These are phyloP conservation scores for Pisolithus albus DNA, from an alignment of 768 basidiomycete genomes.

Conservation along the genomic window DNA sequence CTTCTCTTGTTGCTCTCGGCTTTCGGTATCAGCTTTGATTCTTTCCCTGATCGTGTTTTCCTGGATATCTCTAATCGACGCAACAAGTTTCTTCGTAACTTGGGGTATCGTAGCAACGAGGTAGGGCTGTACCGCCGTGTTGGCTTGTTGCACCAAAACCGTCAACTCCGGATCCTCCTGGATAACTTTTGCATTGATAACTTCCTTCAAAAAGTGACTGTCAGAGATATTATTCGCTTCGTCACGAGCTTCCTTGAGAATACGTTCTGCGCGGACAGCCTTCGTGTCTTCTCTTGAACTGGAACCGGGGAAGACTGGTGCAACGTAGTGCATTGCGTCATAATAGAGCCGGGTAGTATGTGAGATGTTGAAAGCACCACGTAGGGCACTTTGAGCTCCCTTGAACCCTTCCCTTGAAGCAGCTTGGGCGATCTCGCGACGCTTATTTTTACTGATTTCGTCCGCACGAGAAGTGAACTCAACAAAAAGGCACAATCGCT, in stretches of 20 bases:
- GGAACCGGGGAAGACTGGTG: background rate
- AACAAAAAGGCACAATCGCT: slow-evolving; percentile 9
- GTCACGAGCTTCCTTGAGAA: slow-evolving; percentile 1
- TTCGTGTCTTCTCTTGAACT: background rate
- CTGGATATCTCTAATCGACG: slow-evolving; percentile 7
- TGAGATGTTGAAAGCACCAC: background rate
- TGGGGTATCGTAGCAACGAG: background rate
- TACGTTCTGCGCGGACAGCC: background rate
- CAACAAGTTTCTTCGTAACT: slow-evolving; percentile 7
- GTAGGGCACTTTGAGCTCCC: background rate
- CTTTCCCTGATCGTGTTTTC: background rate
- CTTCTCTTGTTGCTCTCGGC: slow-evolving; percentile 6
- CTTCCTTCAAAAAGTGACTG: slow-evolving; percentile 8
- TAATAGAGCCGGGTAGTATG: no score
- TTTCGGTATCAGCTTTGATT: slow-evolving; percentile 1
- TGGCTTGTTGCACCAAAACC: background rate
- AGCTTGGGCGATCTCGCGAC: background rate
- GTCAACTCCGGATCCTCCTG: background rate
- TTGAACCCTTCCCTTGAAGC: slow-evolving; percentile 1
- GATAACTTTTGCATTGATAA: slow-evolving; percentile 5
- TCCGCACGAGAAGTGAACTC: background rate
- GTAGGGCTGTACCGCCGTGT: background rate
- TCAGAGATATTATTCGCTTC: slow-evolving; percentile 6
- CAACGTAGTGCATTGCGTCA: background rate
- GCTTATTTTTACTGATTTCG: background rate